phyloP scores from a whole-genome alignment of 1,284 basidiomycete species.

The Leccinum subspadiceum region DNA sequence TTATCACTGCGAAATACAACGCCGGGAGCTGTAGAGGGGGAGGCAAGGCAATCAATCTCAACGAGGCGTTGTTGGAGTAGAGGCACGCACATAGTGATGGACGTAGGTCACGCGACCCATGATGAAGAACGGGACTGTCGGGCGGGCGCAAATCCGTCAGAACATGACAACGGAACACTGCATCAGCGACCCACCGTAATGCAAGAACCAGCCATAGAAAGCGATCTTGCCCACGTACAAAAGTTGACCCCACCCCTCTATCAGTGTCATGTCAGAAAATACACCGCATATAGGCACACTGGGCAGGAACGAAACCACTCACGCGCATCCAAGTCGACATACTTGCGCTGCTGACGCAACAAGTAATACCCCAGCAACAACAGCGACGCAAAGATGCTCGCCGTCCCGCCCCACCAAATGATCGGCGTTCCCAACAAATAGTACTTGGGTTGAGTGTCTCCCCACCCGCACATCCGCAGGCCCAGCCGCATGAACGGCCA shows the following conservation, averaged over 20 bases:
- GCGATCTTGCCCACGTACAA: constrained; percentile 91
- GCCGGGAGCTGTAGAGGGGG: constrained; percentile 72
- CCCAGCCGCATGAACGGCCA: constrained; percentile 90
- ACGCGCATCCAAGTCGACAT: constrained; percentile 87
- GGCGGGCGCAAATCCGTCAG: constrained; percentile 6
- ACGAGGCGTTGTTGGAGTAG: background rate
- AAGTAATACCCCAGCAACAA: constrained; percentile 68
- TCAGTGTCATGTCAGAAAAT: constrained; percentile 12
- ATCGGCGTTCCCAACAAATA: constrained; percentile 93
- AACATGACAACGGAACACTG: background rate
- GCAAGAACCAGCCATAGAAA: constrained; percentile 89
- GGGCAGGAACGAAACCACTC: constrained; percentile 31
- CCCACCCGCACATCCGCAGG: constrained; percentile 97
- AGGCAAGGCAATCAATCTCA: constrained; percentile 2
- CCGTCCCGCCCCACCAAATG: constrained; percentile 85
- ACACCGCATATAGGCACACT: background rate
- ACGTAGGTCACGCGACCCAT: constrained; percentile 94
- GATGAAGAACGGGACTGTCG: constrained; percentile 86
- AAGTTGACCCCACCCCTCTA: constrained; percentile 92
- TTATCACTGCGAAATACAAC: constrained; percentile 92
- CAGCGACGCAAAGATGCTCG: constrained; percentile 63
- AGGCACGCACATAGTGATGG: constrained; percentile 75
- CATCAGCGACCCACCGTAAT: constrained; percentile 64
- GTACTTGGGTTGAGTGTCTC: constrained; percentile 84
- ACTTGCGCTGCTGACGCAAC: constrained; percentile 83